Evolutionary conservation across 768 basidiomycete genomes (phyloP).

Genomic region (Hygrocybe punicea): DNA sequence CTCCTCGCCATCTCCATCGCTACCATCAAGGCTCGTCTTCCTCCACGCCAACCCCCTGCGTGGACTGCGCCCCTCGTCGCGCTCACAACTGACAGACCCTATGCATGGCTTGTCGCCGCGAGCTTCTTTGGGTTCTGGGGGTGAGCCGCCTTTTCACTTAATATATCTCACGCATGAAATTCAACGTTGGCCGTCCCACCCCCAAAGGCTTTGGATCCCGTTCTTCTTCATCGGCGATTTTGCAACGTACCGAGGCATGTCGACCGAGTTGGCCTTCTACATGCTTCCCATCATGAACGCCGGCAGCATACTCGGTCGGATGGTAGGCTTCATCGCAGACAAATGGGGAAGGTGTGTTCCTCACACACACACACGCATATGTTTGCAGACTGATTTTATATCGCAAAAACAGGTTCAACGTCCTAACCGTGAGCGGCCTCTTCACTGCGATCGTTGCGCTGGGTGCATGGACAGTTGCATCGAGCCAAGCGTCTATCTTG

Average conservation of each 20-base stretch:
- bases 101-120: background rate
- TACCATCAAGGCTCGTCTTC: slow-evolving; percentile 1
- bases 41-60: background rate
- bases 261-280: background rate
- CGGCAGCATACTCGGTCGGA: background rate
- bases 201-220: background rate
- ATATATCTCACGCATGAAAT: background rate
- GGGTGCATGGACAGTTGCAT: background rate
- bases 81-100: background rate
- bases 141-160: background rate
- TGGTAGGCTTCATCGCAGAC: background rate
- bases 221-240: slow-evolving; percentile 5
- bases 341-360: background rate
- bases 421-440: background rate
- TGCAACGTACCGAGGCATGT: background rate
- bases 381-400: background rate
- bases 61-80: background rate
- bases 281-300: slow-evolving; percentile 7
- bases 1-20: background rate
- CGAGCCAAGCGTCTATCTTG: background rate
- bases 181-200: background rate
- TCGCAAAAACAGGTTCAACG: background rate
- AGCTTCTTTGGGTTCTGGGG: slow-evolving; percentile 3
- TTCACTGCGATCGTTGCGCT: background rate
- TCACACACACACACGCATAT: background rate